Percentiles rank a stretch among this genome's conserved stretches.
Evolutionary conservation across 2,329 filamentous ascomycete species (phyloP).

Genomic region (Nakataea oryzae): DNA sequence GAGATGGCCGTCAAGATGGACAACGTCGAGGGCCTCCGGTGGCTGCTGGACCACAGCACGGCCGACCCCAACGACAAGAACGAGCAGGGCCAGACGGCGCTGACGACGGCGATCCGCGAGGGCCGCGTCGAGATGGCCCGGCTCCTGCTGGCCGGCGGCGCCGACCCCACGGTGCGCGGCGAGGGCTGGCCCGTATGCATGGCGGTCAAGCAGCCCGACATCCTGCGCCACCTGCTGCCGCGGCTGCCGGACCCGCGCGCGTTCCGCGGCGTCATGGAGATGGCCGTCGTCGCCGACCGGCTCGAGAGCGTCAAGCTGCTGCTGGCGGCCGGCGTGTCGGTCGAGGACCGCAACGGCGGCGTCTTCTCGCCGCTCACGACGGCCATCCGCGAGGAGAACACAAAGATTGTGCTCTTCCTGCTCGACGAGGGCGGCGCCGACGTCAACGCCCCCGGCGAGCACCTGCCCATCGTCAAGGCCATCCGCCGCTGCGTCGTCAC

Average conservation of each 20-base stretch:
- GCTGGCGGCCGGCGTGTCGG: constrained; percentile 51
- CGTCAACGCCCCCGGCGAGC: constrained; percentile 45
- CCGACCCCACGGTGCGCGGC: constrained; percentile 17
- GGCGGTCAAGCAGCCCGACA: constrained; percentile 50
- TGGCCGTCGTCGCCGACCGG: constrained; percentile 40
- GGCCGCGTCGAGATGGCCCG: constrained; percentile 39
- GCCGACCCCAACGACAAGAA: constrained; percentile 22
- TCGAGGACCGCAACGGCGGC: constrained; percentile 63
- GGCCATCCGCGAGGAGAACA: constrained; percentile 24
- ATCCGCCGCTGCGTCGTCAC: constrained; percentile 43
- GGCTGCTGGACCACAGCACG: constrained; percentile 20
- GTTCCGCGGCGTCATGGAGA: constrained; percentile 17
- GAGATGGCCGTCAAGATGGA: constrained; percentile 20
- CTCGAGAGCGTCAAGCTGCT: constrained; percentile 58
- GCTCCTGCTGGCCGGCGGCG: constrained; percentile 22
- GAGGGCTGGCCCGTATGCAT: constrained; percentile 55
- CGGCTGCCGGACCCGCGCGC: constrained; percentile 43
- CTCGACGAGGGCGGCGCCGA: constrained; percentile 12
- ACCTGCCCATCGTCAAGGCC: constrained; percentile 61
- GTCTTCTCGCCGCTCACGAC: constrained; percentile 44
- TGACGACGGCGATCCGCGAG: constrained; percentile 16
- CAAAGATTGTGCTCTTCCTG: constrained; percentile 42
- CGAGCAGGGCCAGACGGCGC: constrained; percentile 17
- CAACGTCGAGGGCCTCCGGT: constrained; percentile 24
- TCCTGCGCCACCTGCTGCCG: constrained; percentile 38